Base-by-base conservation (phyloP, 345 rosid species). In the Aegle marmelos region DNA sequence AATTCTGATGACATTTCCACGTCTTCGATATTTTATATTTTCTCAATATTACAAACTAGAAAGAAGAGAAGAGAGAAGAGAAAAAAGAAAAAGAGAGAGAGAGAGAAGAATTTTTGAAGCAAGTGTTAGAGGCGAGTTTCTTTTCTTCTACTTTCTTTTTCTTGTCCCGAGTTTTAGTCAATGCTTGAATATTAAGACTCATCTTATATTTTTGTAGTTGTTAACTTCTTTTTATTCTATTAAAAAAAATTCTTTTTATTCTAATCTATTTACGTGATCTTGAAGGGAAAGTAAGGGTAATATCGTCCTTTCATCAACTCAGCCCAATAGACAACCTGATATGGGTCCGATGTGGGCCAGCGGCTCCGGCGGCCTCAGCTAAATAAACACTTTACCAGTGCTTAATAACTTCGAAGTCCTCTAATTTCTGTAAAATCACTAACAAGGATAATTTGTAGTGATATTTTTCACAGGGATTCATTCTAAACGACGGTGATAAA, bases 1-100 rank as follows among this genome's bases (percentile, higher is more conserved):
- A 91, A 61, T 82, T 86, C 78, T 93, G 94, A 84, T 93, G 92
- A 93, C 94, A 95, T 86, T 84, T 89, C 99, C 98, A 93, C 17
- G 89, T 79, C 83, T 84, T 89, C 79, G 79, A 60, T 97, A 92
- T 91, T 62, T 75, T 21, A 39, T 16, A 19, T 7, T 65, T 65
- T 10, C 36, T 65, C 69, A 65, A 21, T 33, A 37, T 4, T 19
- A 28, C 9, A 14, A 34, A 65, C 14, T 33, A 28, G 9, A 0
- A 34, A 34, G 41, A 64, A 31, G n/a, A 64, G n/a, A 17, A 30
- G 6, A 31, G 0, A 10, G 14, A 10, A 41, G 11, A 39, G 45
- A 2, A 11, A 11, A 13, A 2, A 0, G 1, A 2, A 45, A 17
- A 17, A 63, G 9, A 1, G 9, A 1, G 19, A 7, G 0, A 65